phyloP scores from a whole-genome alignment of 352 stramenopile species.

The Globisporangium rhizosaccharum region DNA sequence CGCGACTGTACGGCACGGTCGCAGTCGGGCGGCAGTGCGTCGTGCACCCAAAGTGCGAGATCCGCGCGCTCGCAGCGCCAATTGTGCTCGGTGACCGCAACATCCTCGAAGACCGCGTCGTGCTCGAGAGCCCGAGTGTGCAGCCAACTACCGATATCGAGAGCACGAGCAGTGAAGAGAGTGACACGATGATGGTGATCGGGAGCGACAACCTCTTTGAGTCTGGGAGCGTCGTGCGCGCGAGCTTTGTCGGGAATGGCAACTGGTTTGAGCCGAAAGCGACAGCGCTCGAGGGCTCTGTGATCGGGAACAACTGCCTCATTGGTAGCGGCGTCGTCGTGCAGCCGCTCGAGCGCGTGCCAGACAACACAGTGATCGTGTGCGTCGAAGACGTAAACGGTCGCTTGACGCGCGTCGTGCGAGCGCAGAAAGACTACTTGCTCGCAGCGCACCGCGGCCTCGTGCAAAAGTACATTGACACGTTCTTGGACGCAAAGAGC shows the following conservation, averaged over 20 bases:
- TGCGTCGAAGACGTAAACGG: slow-evolving; percentile 34
- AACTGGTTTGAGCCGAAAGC: slow-evolving; percentile 82
- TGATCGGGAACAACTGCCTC: slow-evolving; percentile 77
- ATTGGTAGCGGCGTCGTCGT: slow-evolving; percentile 80
- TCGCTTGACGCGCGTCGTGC: slow-evolving; percentile 31
- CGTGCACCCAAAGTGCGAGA: slow-evolving; percentile 38
- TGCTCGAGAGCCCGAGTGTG: slow-evolving; percentile 22
- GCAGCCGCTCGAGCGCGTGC: slow-evolving; percentile 43
- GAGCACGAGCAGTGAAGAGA: neutral
- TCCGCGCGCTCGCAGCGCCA: slow-evolving; percentile 26
- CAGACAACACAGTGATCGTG: slow-evolving; percentile 74
- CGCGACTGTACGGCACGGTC: slow-evolving; percentile 36
- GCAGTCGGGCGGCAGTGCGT: slow-evolving; percentile 34
- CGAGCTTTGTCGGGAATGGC: slow-evolving; percentile 42
- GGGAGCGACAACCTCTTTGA: slow-evolving; percentile 78
- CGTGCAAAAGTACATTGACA: slow-evolving; percentile 70
- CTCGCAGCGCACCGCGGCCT: slow-evolving; percentile 41
- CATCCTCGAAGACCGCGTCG: slow-evolving; percentile 61
- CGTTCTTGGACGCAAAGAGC: slow-evolving; percentile 71
- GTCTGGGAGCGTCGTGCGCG: slow-evolving; percentile 61
- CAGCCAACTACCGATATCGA: neutral
- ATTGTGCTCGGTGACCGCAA: slow-evolving; percentile 64
- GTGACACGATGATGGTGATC: slow-evolving; percentile 34
- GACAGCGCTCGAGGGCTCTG: slow-evolving; percentile 34
- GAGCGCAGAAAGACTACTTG: slow-evolving; percentile 63